Percentiles rank a stretch among this genome's conserved stretches.
phyloP scores from a whole-genome alignment of 306 rosid genomes.

The Luffa aegyptiaca region DNA sequence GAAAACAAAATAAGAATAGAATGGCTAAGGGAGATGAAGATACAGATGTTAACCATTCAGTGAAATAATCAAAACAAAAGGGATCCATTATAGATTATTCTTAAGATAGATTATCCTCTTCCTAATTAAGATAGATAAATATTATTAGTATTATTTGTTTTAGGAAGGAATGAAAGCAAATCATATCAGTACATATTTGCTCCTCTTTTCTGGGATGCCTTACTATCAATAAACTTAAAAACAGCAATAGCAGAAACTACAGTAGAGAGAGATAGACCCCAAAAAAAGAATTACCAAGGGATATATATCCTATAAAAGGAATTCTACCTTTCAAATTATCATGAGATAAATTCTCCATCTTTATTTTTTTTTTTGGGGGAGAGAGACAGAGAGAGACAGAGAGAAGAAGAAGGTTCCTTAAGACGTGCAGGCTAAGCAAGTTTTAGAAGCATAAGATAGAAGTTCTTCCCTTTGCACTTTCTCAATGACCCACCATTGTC shows the following conservation, averaged over 20 bases:
- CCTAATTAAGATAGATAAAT: neutral
- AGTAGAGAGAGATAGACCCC: neutral
- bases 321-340: neutral
- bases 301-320: neutral
- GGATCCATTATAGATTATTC: neutral
- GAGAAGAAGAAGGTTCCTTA: no score
- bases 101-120: neutral
- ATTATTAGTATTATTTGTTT: neutral
- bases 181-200: neutral
- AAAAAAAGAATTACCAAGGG: neutral
- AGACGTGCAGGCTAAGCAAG: constrained; percentile 3
- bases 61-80: no score
- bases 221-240: neutral
- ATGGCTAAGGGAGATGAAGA: constrained; percentile 4
- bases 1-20: neutral
- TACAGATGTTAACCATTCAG: neutral
- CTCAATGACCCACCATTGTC: neutral
- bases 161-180: neutral
- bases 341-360: neutral
- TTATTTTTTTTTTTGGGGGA: neutral
- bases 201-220: neutral
- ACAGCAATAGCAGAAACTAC: neutral
- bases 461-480: neutral
- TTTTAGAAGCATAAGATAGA: neutral
- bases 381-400: no score